phyloP scores from a whole-genome alignment of 2,329 filamentous ascomycete species.

The Mariannaea sp. region DNA sequence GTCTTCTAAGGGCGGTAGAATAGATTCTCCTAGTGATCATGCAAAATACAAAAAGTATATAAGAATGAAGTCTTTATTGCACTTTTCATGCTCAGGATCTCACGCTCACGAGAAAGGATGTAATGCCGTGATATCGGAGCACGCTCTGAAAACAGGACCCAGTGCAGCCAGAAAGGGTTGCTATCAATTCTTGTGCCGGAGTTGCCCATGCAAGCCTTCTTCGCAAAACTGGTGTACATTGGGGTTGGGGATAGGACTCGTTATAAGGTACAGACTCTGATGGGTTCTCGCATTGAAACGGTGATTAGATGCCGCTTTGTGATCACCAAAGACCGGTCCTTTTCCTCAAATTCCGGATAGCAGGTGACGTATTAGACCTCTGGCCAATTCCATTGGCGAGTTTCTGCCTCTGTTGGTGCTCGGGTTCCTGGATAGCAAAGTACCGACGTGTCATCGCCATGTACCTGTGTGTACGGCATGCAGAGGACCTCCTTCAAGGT shows the following conservation, averaged over 20 bases:
- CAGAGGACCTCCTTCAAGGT: not conserved
- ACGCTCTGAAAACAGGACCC: not conserved
- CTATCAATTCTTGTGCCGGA: not conserved
- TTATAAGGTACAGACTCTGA: not conserved
- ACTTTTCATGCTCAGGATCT: not conserved
- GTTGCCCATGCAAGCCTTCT: not conserved
- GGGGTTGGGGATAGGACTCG: not conserved
- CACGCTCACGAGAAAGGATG: not conserved
- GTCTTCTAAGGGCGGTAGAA: not conserved
- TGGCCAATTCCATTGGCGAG: not conserved
- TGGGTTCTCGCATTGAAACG: not conserved
- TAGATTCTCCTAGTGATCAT: not conserved
- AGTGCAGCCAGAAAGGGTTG: constrained; percentile 4
- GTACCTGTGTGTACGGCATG: not conserved
- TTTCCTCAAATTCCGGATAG: constrained; percentile 2
- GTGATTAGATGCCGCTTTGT: constrained; percentile 4
- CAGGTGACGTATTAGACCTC: not conserved
- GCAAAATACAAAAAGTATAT: not conserved
- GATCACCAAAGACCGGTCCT: not conserved
- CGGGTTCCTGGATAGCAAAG: too few species aligned
- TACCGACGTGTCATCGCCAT: not conserved
- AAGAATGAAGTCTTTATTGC: not conserved
- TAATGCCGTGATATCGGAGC: not conserved
- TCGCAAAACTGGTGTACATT: not conserved
- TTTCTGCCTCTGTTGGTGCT: not conserved